Evolutionary conservation across 768 basidiomycete genomes (phyloP), one percentile per base, ranked within the genome.

Genomic region (Boletus patriciae): DNA sequence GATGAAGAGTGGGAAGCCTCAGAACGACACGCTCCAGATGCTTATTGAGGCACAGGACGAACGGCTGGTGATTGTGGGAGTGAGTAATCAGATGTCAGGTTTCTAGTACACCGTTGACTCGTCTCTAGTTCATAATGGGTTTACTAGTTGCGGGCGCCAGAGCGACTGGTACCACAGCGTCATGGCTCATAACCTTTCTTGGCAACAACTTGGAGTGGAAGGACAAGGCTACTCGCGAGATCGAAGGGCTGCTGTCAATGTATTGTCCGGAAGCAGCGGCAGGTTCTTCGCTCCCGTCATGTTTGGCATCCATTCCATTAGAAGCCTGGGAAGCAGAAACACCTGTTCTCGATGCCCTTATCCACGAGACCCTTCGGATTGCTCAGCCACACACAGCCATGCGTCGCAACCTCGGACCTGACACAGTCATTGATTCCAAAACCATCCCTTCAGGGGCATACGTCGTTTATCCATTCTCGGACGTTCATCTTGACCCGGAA

Each of bases 371-470:
- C 36, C 82, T 88, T 23, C 85, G 89, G 38, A 74, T 91, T 46
- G 88, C 88, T 11, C 87, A 90, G 76, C 87, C 89, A 42, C 88
- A 90, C 71, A 82, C 83, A 1, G 89, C 89, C 55, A 89, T 90
- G 87, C 82, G 90, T 67, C 82, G 86, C 57, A 90, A 91, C 69
- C 73, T 89, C 55, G 89, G 88, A 18, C 86, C 86, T 62, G 85
- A 87, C 55, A 72, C 84, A 36, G 78, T 84, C 63, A 85, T 92
- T 62, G 81, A 85, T 72, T 82, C 82, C 58, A 87, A 85, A 71
- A 73, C 79, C 38, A 80, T 92, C 31, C 87, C 87, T 33, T 84
- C 85, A 21, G 89, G 88, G 54, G 81, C 87, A 52, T 90, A 87
- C 66, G 81, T 89, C 46, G 78, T 90, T 43, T 91, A 90, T 73